Base-by-base conservation (phyloP, 2,329 filamentous ascomycete genomes). In the Colletotrichum eleusines region DNA sequence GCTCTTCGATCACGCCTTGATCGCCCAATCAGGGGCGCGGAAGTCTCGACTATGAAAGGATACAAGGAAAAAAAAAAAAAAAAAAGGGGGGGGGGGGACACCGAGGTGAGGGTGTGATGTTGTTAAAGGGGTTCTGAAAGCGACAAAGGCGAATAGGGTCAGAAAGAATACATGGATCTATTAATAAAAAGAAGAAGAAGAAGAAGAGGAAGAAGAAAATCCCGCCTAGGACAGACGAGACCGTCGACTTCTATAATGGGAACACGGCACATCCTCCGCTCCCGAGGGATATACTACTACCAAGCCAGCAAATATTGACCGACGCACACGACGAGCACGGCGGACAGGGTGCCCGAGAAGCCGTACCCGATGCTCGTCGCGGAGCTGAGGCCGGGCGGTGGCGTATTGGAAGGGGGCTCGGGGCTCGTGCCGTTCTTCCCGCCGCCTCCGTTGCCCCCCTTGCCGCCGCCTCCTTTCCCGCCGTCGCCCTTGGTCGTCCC, bases 221-320 rank as follows among this genome's bases (percentile, higher is more conserved):
- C 35, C 12, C 14, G 9, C 20, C 20, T 18, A 20, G 42, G 50
- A 42, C 23, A 16, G 51, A 26, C 2, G 16, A 31, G 35, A 31
- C 55, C 18, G 9, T 8, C 14, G 44, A 18, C 44, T 20, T 50
- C 48, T 23, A n/a, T 26, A 7, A 20, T 2, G 20, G 18, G 5
- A 0, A 35, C 28, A 58, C 5, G 0, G 42, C 20, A 40, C 44
- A 55, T 12, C 53, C 20, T 55, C 53, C n/a, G 2, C 11, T n/a
- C n/a, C n/a, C 16, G 11, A 23, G 26, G 42, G 5, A n/a, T n/a
- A n/a, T 20, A 35, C 42, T 7, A 28, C 28, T 33, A 40, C 63
- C n/a, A 71, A 54, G 58, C 64, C 51, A 71, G 9, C 18, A 71
- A 20, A 11, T 54, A 68, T 4, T 68, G 68, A 11, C 68, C 68